Evolutionary conservation across 139 green algal genomes (phyloP), one percentile per base, ranked within the genome.

Genomic region (Picochlorum sp.): DNA sequence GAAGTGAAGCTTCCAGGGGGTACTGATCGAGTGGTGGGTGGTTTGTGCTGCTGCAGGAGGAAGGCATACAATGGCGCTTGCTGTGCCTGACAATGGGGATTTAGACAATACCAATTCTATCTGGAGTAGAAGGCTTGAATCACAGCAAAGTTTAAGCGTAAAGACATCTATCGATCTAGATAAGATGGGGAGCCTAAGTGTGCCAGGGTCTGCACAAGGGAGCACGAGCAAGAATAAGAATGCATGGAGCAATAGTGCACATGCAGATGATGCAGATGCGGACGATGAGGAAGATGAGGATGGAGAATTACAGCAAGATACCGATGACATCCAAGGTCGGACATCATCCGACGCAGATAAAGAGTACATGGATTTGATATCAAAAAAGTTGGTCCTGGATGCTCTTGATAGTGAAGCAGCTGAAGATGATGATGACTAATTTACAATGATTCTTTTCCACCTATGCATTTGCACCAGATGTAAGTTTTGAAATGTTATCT

Each of bases 41-140:
- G 71, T 86, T 24, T 62, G 64, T 45, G 66, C 85, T 24, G 57
- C 77, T 6, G 74, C 75, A 9, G 83, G 79, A 54, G 79, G 79
- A 24, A 79, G 86, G 3, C 86, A 94, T 73, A 79, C 61, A 20
- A 67, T 93, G 54, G 81, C 63, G 54, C 71, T 92, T 45, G 86
- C 83, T 1, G 57, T 93, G 65, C 86, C 86, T 1, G 74, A 81
- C 63, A 77, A 70, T 38, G 59, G 67, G 57, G 21, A 65, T 65
- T 65, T 65, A 59, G 47, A 54, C 16, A 26, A 20, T 20, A 54
- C 47, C 16, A 13, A 54, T 13, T 21, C 47, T 54, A 21, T 21
- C n/a, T 54, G 47, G 47, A 26, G 18, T 20, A 54, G 23, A 26
- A 18, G 47, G 8, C 8, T 41, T 14, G 34, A 41, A 41, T 41